Percentiles rank a stretch among this genome's conserved stretches.
Conservation (phyloP, 2,329 filamentous ascomycete genomes). For the Diaporthe humulicola region DNA sequence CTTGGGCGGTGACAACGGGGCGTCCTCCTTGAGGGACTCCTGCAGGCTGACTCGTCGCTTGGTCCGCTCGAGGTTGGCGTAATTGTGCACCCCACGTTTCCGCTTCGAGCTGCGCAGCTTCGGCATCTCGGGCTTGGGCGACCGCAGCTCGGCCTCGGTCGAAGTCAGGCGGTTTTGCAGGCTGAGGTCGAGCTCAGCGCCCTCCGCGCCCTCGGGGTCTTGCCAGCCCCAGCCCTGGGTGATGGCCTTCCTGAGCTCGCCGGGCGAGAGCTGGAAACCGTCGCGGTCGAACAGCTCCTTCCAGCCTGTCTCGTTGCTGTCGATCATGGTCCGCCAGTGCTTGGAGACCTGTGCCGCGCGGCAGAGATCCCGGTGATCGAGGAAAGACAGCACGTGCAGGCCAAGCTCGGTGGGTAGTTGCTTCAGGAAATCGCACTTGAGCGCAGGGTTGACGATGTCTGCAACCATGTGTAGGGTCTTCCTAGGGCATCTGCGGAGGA, state of each 20-base stretch:
- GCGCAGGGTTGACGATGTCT: conserved; percentile 89
- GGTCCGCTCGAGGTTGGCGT: conserved; percentile 61
- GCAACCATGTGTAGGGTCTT: conserved; percentile 91
- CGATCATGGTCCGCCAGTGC: conserved; percentile 90
- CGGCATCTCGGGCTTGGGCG: conserved; percentile 57
- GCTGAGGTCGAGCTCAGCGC: conserved; percentile 86
- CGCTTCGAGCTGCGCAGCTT: conserved; percentile 67
- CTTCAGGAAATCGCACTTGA: conserved; percentile 93
- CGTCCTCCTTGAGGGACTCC: conserved; percentile 60
- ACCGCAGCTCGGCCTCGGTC: conserved; percentile 65
- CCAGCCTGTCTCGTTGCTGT: conserved; percentile 96
- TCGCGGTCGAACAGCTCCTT: conserved; percentile 90
- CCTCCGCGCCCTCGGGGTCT: conserved; percentile 80
- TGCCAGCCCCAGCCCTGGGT: conserved; percentile 98
- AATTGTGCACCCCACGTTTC: conserved; percentile 64
- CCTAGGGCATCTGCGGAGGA: conserved; percentile 88
- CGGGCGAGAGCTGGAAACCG: conserved; percentile 81
- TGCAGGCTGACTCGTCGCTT: conserved; percentile 67
- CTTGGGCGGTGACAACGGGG: conserved; percentile 55
- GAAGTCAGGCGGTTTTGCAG: conserved; percentile 65
- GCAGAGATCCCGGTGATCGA: conserved; percentile 89
- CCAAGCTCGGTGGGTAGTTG: conserved; percentile 88
- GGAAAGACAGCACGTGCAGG: conserved; percentile 87
- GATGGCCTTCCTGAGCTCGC: conserved; percentile 89
- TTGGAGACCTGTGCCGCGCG: conserved; percentile 93